These are phyloP conservation scores for Lasiosphaeria ovina DNA, from an alignment of 495 filamentous ascomycete genomes.

Conservation along the genomic window DNA sequence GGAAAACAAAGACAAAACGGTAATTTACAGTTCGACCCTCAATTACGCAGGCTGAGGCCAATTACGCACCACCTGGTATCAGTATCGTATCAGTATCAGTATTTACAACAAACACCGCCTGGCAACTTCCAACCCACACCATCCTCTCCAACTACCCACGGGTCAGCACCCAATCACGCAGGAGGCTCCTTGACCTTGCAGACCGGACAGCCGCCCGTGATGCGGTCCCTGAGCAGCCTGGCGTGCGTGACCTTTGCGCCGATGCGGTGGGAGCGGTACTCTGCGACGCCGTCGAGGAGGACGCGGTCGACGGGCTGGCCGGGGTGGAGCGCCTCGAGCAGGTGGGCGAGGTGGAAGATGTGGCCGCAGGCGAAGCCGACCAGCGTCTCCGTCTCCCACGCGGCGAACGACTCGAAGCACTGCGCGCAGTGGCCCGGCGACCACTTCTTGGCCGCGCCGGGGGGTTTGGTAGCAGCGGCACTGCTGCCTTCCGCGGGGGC, in stretches of 20 bases:
- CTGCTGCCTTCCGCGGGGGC: slow-evolving; percentile 19
- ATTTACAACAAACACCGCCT: too few relatives aligned
- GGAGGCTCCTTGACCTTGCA: slow-evolving; percentile 38
- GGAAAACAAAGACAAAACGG: too few relatives aligned
- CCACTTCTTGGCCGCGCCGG: slow-evolving; percentile 23
- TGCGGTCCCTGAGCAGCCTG: slow-evolving; percentile 67
- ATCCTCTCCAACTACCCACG: too few relatives aligned
- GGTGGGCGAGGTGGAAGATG: slow-evolving; percentile 81
- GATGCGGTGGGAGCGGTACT: slow-evolving; percentile 48
- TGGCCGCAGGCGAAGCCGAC: slow-evolving; percentile 92
- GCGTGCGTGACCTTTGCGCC: slow-evolving; percentile 89
- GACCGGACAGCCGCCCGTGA: slow-evolving; percentile 69
- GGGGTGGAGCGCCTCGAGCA: slow-evolving; percentile 55
- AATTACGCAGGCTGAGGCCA: too few relatives aligned
- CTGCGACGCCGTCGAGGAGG: slow-evolving; percentile 33
- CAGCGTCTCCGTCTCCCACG: slow-evolving; percentile 69
- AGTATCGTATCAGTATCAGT: too few relatives aligned
- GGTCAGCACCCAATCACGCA: neutral
- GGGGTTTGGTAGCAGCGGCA: slow-evolving; percentile 7
- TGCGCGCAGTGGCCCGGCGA: slow-evolving; percentile 58
- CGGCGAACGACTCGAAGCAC: slow-evolving; percentile 59
- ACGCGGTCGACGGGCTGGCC: slow-evolving; percentile 31
- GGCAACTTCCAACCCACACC: too few relatives aligned
- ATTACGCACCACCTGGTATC: too few relatives aligned
- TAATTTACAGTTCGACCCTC: too few relatives aligned